Conservation (phyloP, 2,329 filamentous ascomycete genomes). For the Botrytis paeoniae region DNA sequence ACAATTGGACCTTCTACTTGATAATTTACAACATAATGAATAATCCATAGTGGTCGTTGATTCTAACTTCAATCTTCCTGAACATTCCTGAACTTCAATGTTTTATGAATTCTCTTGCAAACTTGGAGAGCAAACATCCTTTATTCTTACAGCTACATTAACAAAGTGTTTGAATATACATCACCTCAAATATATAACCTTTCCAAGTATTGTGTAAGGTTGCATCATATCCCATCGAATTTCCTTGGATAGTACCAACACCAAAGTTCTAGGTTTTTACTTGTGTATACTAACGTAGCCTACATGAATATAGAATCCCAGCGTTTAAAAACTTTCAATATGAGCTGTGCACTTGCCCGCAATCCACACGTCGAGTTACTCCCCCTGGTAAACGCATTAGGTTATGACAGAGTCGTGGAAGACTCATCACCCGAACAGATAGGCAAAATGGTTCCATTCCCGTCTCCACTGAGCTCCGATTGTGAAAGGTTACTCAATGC, state of each 20-base stretch:
- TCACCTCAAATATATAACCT: not conserved
- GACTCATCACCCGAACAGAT: not conserved
- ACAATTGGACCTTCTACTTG: not conserved
- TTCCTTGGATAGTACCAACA: not conserved
- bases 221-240: fast-evolving
- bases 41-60: not conserved
- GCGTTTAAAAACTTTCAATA: not conserved
- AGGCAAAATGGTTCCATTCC: not conserved
- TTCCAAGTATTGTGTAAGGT: not conserved
- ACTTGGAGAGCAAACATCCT: not conserved
- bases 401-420: not conserved
- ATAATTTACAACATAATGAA: not conserved
- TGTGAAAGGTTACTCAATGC: not conserved
- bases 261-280: too few relatives aligned
- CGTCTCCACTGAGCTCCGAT: not conserved
- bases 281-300: not conserved
- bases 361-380: not conserved
- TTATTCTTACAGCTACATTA: not conserved
- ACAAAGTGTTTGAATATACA: not conserved
- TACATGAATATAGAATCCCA: not conserved
- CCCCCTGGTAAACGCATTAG: not conserved
- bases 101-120: not conserved
- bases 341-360: not conserved
- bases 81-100: not conserved
- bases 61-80: not conserved